A percentile compares a stretch with the other conserved stretches of the same genome.
Conservation (phyloP, 768 basidiomycete species). For the Tricholoma hemisulphureum region DNA sequence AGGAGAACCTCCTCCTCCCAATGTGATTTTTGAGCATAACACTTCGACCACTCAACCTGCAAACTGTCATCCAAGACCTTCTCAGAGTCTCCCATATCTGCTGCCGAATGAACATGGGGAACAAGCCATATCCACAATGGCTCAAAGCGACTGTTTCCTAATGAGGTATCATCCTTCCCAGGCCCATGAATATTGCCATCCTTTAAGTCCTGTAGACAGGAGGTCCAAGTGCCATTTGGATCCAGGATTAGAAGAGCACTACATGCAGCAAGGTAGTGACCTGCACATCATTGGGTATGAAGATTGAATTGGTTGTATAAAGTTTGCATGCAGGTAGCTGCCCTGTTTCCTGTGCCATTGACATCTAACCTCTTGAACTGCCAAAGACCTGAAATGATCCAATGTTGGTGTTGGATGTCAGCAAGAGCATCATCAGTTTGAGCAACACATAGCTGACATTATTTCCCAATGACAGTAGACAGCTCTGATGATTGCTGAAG, state of each 20-base stretch:
- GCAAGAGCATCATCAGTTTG: conserved; percentile 20
- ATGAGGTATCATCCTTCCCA: conserved; percentile 10
- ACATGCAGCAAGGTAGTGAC: conserved; percentile 12
- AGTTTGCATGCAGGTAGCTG: conserved; percentile 17
- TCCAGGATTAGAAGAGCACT: conserved; percentile 10
- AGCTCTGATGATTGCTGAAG: background rate
- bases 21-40: conserved; percentile 8
- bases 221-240: conserved; percentile 15
- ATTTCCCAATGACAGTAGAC: conserved; percentile 1
- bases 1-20: conserved; percentile 23
- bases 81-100: background rate
- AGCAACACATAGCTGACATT: conserved; percentile 13
- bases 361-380: conserved; percentile 24
- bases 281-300: conserved; percentile 7
- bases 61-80: conserved; percentile 4
- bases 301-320: conserved; percentile 11
- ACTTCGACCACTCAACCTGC: conserved; percentile 22
- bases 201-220: conserved; percentile 3
- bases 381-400: conserved; percentile 14
- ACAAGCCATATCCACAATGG: conserved; percentile 27
- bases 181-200: conserved; percentile 14
- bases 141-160: conserved; percentile 1
- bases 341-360: conserved; percentile 16
- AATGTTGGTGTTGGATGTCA: conserved; percentile 16
- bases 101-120: background rate